These are phyloP conservation scores for Macrocybe sp. DNA, from an alignment of 1,284 basidiomycete genomes.

Conservation along the genomic window DNA sequence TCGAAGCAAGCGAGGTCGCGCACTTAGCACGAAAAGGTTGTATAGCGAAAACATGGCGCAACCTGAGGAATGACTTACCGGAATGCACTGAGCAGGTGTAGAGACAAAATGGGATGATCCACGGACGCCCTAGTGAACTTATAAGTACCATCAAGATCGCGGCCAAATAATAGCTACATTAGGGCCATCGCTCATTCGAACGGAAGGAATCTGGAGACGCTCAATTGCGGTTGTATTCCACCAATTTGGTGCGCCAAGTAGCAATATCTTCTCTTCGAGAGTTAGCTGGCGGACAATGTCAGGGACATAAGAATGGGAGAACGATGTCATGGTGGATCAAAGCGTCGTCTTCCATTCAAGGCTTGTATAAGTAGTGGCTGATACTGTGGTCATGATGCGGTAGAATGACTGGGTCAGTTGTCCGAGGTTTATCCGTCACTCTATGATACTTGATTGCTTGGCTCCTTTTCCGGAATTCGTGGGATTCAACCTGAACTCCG, in stretches of 20 bases:
- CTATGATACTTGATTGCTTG: no score
- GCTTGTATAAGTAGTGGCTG: no score
- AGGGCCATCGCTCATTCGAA: constrained; percentile 65
- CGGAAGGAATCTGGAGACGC: constrained; percentile 53
- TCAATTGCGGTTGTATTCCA: constrained; percentile 62
- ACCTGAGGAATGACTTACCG: constrained; percentile 30
- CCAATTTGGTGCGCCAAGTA: constrained; percentile 64
- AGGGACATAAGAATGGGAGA: constrained; percentile 48
- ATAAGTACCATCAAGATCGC: not conserved
- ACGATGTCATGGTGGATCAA: constrained; percentile 30
- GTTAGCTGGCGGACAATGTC: constrained; percentile 49
- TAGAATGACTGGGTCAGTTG: no score
- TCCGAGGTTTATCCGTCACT: no score
- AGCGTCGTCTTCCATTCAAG: not conserved
- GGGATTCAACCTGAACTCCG: no score
- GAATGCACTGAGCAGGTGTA: constrained; percentile 59
- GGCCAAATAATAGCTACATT: constrained; percentile 34
- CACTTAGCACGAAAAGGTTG: constrained; percentile 34
- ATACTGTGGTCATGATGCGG: no score
- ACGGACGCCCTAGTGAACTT: constrained; percentile 47
- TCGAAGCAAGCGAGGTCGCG: constrained; percentile 63
- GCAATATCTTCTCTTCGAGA: constrained; percentile 57
- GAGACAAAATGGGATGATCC: constrained; percentile 63
- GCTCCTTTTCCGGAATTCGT: no score
- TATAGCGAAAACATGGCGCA: not conserved